Percentiles rank a stretch among this genome's conserved stretches.
phyloP scores from a whole-genome alignment of 1,284 basidiomycete species.

The Anthracocystis panici-leucophaei region DNA sequence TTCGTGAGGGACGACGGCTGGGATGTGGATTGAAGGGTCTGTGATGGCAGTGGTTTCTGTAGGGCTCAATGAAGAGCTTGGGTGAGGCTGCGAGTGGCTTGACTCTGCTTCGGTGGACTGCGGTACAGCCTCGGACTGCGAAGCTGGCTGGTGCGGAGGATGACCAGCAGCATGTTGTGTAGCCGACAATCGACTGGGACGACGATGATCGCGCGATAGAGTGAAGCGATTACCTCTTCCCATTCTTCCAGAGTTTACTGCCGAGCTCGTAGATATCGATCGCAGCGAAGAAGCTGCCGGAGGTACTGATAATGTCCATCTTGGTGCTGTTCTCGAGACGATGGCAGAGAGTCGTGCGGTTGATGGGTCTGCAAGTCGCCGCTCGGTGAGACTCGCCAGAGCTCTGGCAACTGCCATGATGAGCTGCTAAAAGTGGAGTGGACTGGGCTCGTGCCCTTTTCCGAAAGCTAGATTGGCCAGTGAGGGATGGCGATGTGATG shows the following conservation, averaged over 20 bases:
- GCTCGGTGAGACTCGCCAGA: conserved; percentile 6
- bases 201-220: conserved; percentile 15
- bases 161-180: conserved; percentile 5
- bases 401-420: conserved; percentile 22
- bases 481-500: neutral
- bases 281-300: neutral
- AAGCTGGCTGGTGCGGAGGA: neutral
- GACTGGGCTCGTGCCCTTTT: no score
- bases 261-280: conserved; percentile 2
- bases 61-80: neutral
- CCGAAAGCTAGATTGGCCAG: neutral
- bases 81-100: neutral
- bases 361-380: conserved; percentile 11
- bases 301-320: neutral
- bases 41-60: neutral
- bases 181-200: neutral
- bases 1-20: conserved; percentile 34
- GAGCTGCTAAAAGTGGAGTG: no score
- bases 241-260: conserved; percentile 2
- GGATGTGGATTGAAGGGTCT: conserved; percentile 32
- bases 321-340: neutral
- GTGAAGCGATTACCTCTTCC: conserved; percentile 19
- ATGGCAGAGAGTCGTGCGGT: neutral
- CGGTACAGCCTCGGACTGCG: neutral
- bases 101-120: neutral